These are phyloP conservation scores for Trichoderma koningiopsis DNA, from an alignment of 2,329 filamentous ascomycete species.

Conservation along the genomic window DNA sequence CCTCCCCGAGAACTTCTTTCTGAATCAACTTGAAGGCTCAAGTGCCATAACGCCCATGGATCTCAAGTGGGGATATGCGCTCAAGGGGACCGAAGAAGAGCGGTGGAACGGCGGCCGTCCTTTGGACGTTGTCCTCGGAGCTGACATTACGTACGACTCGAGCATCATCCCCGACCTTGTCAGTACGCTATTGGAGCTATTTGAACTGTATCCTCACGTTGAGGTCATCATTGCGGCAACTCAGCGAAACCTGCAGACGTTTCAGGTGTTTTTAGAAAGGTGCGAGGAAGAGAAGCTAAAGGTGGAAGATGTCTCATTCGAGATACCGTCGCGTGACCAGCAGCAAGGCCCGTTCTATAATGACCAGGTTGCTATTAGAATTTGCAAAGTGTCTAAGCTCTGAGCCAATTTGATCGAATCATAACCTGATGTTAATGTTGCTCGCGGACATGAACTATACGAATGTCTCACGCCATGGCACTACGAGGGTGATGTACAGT, in stretches of 20 bases:
- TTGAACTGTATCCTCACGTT: slow-evolving; percentile 57
- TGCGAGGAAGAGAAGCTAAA: slow-evolving; percentile 54
- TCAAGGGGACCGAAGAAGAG: slow-evolving; percentile 59
- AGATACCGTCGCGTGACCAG: slow-evolving; percentile 40
- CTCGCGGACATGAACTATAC: background rate
- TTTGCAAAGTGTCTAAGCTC: slow-evolving; percentile 42
- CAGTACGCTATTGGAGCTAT: slow-evolving; percentile 64
- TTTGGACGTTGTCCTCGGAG: slow-evolving; percentile 69
- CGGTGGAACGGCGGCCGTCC: slow-evolving; percentile 50
- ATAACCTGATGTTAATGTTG: background rate
- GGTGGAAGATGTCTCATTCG: slow-evolving; percentile 48
- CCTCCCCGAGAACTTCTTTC: slow-evolving; percentile 66
- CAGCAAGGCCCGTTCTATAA: slow-evolving; percentile 68
- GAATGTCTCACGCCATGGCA: background rate
- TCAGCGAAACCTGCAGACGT: slow-evolving; percentile 70
- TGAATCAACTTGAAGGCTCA: slow-evolving; percentile 64
- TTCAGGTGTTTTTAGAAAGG: slow-evolving; percentile 61
- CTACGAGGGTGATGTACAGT: background rate
- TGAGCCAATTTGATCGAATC: background rate
- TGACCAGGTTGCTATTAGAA: slow-evolving; percentile 60
- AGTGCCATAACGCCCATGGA: slow-evolving; percentile 52
- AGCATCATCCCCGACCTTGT: slow-evolving; percentile 64
- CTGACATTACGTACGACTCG: slow-evolving; percentile 77
- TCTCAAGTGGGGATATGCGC: slow-evolving; percentile 65
- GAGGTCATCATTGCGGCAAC: slow-evolving; percentile 69